A percentile compares a stretch with the other conserved stretches of the same genome.
Evolutionary conservation across 2,329 filamentous ascomycete genomes (phyloP).

Genomic region (Colletotrichum aenigma): DNA sequence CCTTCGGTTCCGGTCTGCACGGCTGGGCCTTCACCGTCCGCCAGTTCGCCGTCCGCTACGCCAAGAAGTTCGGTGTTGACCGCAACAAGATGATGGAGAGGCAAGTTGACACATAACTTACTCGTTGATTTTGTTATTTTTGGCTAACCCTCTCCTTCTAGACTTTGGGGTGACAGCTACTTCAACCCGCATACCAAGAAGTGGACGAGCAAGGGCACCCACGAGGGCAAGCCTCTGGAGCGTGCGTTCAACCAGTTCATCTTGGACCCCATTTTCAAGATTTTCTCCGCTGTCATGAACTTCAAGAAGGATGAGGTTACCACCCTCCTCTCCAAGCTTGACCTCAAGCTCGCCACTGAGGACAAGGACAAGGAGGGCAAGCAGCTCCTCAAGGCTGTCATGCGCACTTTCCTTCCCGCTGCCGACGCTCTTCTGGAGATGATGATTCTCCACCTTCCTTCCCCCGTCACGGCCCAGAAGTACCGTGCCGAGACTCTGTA

Average conservation of each 20-base stretch:
- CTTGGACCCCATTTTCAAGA: slow-evolving; percentile 99
- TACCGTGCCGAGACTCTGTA: slow-evolving; percentile 99
- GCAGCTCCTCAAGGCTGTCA: slow-evolving; percentile 95
- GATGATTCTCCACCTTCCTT: slow-evolving; percentile 99
- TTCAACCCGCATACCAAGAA: slow-evolving; percentile 99
- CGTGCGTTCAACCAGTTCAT: slow-evolving; percentile 99
- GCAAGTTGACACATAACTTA: slow-evolving; percentile 31
- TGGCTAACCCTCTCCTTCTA: slow-evolving; percentile 22
- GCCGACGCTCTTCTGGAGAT: slow-evolving; percentile 99
- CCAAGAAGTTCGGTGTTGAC: slow-evolving; percentile 99
- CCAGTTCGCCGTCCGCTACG: slow-evolving; percentile 94
- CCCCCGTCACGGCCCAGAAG: slow-evolving; percentile 91
- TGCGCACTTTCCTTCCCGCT: slow-evolving; percentile 98
- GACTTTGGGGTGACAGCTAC: slow-evolving; percentile 87
- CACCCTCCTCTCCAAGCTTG: slow-evolving; percentile 87
- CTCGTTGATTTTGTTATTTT: background rate
- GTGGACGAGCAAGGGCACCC: slow-evolving; percentile 88
- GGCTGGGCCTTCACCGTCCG: slow-evolving; percentile 99
- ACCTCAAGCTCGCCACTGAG: slow-evolving; percentile 85
- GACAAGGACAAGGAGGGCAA: slow-evolving; percentile 97
- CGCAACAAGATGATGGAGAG: slow-evolving; percentile 99
- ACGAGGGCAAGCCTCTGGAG: slow-evolving; percentile 90
- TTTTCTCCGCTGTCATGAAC: slow-evolving; percentile 96
- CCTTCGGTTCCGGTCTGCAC: slow-evolving; percentile 99
- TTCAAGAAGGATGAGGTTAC: slow-evolving; percentile 94